phyloP scores from a whole-genome alignment of 2,329 filamentous ascomycete genomes.

The Lasiodiplodia theobromae region DNA sequence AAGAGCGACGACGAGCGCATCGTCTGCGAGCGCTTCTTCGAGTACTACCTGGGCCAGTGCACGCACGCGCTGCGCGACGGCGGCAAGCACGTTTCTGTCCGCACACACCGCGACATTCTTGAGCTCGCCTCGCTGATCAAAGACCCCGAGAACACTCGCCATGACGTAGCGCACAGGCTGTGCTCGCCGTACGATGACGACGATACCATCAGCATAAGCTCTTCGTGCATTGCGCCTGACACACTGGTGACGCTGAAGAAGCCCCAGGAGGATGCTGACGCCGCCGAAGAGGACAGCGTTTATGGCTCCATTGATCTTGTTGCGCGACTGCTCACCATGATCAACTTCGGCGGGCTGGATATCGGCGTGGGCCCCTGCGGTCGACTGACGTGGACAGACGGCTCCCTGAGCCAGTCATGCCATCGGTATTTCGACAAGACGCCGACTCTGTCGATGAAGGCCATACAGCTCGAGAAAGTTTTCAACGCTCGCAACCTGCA shows the following conservation, averaged over 20 bases:
- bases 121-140: conserved; percentile 32
- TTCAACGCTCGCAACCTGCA: conserved; percentile 36
- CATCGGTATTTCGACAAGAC: conserved; percentile 9
- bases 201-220: not conserved
- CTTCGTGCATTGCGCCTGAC: conserved; percentile 15
- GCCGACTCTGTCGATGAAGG: conserved; percentile 8
- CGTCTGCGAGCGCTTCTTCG: conserved; percentile 1
- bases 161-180: not conserved
- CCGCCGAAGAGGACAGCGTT: not conserved
- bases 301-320: conserved; percentile 9
- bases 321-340: conserved; percentile 12
- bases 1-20: not conserved
- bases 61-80: conserved; percentile 34
- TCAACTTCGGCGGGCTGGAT: not conserved
- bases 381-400: not conserved
- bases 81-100: conserved; percentile 31
- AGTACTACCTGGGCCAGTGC: conserved; percentile 34
- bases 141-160: not conserved
- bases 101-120: conserved; percentile 35
- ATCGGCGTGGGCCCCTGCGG: not conserved
- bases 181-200: not conserved
- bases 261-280: not conserved
- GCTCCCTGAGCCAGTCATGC: not conserved
- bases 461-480: conserved; percentile 13
- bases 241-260: conserved; percentile 13